Evolutionary conservation across 306 rosid genomes (phyloP), one percentile per base, ranked within the genome.

Genomic region (Castanospermum australe): DNA sequence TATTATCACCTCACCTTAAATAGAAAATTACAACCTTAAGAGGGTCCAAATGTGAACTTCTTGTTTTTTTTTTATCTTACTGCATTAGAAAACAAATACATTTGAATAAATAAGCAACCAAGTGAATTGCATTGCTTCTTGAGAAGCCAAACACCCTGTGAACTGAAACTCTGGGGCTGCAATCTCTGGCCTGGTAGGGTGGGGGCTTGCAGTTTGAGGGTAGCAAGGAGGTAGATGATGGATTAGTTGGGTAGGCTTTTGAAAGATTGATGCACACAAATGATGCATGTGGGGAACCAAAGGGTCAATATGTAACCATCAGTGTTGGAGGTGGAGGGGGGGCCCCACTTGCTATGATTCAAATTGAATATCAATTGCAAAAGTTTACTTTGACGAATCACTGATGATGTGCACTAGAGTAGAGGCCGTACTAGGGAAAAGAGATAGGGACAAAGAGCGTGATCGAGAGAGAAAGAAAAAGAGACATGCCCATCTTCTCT

Each of bases 211-310:
- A 82, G 76, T 39, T 73, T 79, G 81, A 85, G 15, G 38, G 77
- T 81, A 48, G 10, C 3, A 62, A 44, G 74, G 67, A 38, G n/a
- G 54, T 18, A n/a, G 79, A 80, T 75, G 85, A 76, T 69, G 73
- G 22, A 55, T 0, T 62, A 25, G 75, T 56, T 55, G 79, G 73
- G 39, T 81, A 82, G 84, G 76, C 83, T 85, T 86, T 82, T 67
- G 82, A 75, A 77, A 79, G 62, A 52, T 73, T 88, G 80, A 72
- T 82, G 41, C 55, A 35, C 6, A 80, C 61, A 76, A 79, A 82
- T 79, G 73, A 82, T 82, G 82, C 79, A 77, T 82, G 85, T n/a
- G 79, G 87, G 45, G 83, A 72, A 82, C 83, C 82, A 69, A 81
- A 64, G 84, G 88, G 88, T 62, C 86, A 28, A 33, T n/a, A n/a